Evolutionary conservation across 352 stramenopile genomes (phyloP), one percentile per base, ranked within the genome.

Genomic region (Plasmopara viticola): DNA sequence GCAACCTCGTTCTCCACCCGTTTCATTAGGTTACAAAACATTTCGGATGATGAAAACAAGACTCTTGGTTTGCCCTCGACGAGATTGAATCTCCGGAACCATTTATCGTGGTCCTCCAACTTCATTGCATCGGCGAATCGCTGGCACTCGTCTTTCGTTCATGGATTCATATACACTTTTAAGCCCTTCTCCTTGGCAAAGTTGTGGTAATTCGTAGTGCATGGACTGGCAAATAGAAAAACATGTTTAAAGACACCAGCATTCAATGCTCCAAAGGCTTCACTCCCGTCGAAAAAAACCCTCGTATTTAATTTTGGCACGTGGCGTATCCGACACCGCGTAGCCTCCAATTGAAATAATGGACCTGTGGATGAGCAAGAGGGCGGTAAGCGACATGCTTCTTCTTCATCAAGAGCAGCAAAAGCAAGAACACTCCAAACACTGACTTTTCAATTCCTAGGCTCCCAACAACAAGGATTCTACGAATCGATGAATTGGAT

Each of bases 161-260:
- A 66, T 55, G 57, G 56, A 63, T 66, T 60, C 62, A 70, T 63
- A 41, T 53, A 59, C 37, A 69, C 48, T 25, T 51, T 53, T 25
- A 60, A 58, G 42, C 57, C 64, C 0, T 3, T 7, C 14, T 56
- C 52, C 20, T 70, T 70, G 17, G 45, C 48, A 51, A 70, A 66
- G 0, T 60, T 4, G 39, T 70, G 46, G 52, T 53, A 63, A 58
- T 66, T 55, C n/a, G 13, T 33, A 37, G 29, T 51, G 39, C 33
- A 15, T 55, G 62, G 57, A 48, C 62, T 66, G 15, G 62, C 57
- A 15, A 70, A 63, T 34, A 66, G 9, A 42, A 46, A 66, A 4
- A 30, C 41, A 53, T 53, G 37, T 1, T 9, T 0, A 17, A 61
- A 53, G 9, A 2, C 0, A 18, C 9, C 5, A 43, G 15, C 38